Evolutionary conservation across 768 basidiomycete genomes (phyloP).

Genomic region (Boletales sp.): DNA sequence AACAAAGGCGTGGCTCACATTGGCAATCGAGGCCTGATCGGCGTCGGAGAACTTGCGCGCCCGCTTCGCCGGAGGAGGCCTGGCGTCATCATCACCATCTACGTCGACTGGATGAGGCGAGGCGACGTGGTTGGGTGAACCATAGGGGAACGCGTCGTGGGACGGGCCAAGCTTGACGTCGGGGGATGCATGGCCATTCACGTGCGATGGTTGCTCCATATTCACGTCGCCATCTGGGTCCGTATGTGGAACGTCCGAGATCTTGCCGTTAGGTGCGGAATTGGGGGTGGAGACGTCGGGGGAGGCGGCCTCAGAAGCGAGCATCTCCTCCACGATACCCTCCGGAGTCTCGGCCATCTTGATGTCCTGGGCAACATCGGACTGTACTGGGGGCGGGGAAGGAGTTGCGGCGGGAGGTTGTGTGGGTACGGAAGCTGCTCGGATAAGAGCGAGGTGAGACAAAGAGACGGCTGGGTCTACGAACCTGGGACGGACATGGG

Average conservation of each 20-base stretch:
- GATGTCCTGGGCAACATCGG: slow-evolving; percentile 49
- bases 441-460: slow-evolving; percentile 26
- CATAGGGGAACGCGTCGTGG: slow-evolving; percentile 34
- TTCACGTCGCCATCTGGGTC: slow-evolving; percentile 30
- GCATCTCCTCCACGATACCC: slow-evolving; percentile 12
- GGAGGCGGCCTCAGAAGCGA: slow-evolving; percentile 9
- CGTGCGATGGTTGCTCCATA: slow-evolving; percentile 23
- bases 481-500: slow-evolving; percentile 50
- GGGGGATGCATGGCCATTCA: slow-evolving; percentile 23
- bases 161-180: slow-evolving; percentile 14
- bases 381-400: slow-evolving; percentile 42
- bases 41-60: slow-evolving; percentile 73
- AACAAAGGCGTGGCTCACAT: slow-evolving; percentile 58
- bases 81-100: slow-evolving; percentile 44
- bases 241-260: slow-evolving; percentile 20
- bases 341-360: slow-evolving; percentile 45
- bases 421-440: slow-evolving; percentile 41
- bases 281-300: slow-evolving; percentile 7
- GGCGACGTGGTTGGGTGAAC: slow-evolving; percentile 30
- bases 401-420: slow-evolving; percentile 45
- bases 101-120: slow-evolving; percentile 27
- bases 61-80: slow-evolving; percentile 81
- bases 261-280: slow-evolving; percentile 17
- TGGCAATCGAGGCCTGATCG: slow-evolving; percentile 67
- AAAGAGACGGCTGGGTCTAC: slow-evolving; percentile 19